Conservation (phyloP, 306 rosid species). For the Amphicarpaea edgeworthii region DNA sequence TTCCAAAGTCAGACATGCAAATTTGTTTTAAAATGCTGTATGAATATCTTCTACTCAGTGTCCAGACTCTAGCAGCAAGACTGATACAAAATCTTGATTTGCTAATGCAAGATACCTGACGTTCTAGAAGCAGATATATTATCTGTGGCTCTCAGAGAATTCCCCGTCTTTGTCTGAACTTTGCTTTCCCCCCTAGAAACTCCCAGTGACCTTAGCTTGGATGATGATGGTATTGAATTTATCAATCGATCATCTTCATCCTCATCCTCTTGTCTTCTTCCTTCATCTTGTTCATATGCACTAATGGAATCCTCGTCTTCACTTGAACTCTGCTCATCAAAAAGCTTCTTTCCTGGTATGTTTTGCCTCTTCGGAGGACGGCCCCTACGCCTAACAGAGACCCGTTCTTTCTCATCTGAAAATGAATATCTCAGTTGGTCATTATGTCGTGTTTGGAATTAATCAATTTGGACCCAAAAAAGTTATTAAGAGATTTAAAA, state of each 20-base stretch:
- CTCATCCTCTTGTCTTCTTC: conserved; percentile 65
- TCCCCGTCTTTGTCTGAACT: too few relatives aligned
- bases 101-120: conserved; percentile 52
- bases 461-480: neutral
- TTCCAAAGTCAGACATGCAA: conserved; percentile 29
- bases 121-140: conserved; percentile 66
- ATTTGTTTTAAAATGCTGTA: neutral
- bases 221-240: conserved; percentile 58
- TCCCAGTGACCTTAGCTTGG: conserved; percentile 80
- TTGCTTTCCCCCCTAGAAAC: conserved; percentile 70
- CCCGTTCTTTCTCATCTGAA: conserved; percentile 89
- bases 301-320: conserved; percentile 93
- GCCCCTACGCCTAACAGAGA: conserved; percentile 77
- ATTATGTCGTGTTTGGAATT: neutral
- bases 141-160: too few relatives aligned
- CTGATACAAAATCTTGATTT: conserved; percentile 18
- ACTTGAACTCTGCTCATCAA: conserved; percentile 82
- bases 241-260: conserved; percentile 86
- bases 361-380: conserved; percentile 84
- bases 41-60: conserved; percentile 19
- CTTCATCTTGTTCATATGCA: conserved; percentile 79
- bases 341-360: conserved; percentile 81
- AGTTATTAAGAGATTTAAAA: neutral
- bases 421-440: neutral
- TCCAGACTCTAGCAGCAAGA: conserved; percentile 26